A percentile compares a stretch with the other conserved stretches of the same genome.
These are phyloP conservation scores for Penicillium sp. DNA, from an alignment of 2,329 filamentous ascomycete species.

Conservation along the genomic window DNA sequence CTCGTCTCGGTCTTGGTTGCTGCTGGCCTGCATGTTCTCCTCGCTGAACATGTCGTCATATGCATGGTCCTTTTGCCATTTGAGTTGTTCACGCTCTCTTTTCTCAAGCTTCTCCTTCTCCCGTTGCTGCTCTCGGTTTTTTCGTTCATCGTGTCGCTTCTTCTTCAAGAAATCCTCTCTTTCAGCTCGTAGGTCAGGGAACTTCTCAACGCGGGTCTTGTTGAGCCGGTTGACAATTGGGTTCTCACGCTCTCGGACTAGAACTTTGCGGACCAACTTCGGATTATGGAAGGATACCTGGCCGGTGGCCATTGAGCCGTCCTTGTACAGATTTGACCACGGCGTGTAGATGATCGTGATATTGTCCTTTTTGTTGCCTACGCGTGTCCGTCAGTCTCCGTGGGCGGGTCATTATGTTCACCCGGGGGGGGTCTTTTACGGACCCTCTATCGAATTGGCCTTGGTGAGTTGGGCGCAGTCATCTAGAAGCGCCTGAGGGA, in stretches of 20 bases:
- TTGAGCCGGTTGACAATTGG: constrained; percentile 94
- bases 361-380: constrained; percentile 98
- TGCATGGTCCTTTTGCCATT: constrained; percentile 95
- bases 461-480: constrained; percentile 98
- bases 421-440: constrained; percentile 12
- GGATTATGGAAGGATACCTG: constrained; percentile 93
- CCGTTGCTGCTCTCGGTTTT: constrained; percentile 40
- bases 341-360: constrained; percentile 95
- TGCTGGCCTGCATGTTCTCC: constrained; percentile 71
- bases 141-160: constrained; percentile 65
- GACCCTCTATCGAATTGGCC: constrained; percentile 96
- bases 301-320: constrained; percentile 90
- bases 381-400: constrained; percentile 15
- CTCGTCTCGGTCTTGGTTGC: constrained; percentile 78
- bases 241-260: constrained; percentile 80
- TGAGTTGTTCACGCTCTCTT: constrained; percentile 81
- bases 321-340: constrained; percentile 94
- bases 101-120: constrained; percentile 43
- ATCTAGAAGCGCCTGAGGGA: constrained; percentile 69
- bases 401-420: not conserved
- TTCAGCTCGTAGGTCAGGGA: constrained; percentile 77
- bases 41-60: constrained; percentile 91
- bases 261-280: constrained; percentile 75
- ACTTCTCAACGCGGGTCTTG: constrained; percentile 89
- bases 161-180: constrained; percentile 72